A percentile compares a stretch with the other conserved stretches of the same genome.
Evolutionary conservation across 768 basidiomycete species (phyloP).

Genomic region (Panellus pusillus): DNA sequence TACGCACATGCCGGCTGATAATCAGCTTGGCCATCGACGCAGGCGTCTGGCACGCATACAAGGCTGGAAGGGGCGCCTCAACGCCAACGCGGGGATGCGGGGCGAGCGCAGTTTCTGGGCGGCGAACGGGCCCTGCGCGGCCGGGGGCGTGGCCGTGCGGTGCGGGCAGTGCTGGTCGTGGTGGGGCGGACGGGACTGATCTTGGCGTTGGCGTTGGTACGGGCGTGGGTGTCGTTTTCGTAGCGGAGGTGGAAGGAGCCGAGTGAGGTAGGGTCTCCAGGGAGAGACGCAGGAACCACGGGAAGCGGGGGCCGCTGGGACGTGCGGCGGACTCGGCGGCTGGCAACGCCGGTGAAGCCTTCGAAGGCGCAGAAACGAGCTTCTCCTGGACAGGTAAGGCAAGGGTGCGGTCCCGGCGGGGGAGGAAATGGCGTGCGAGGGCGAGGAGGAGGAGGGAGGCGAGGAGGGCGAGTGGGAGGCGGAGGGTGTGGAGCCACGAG

Average conservation of each 20-base stretch:
- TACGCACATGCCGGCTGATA: slow-evolving; percentile 15
- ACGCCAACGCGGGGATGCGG: background rate
- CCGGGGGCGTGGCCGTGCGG: background rate
- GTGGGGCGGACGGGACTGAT: background rate
- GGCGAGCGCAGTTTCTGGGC: background rate
- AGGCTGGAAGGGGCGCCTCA: slow-evolving; percentile 3
- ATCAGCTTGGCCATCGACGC: slow-evolving; percentile 15
- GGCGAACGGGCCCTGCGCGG: background rate
- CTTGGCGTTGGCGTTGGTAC: background rate
- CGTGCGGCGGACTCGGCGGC: background rate
- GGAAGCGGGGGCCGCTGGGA: background rate
- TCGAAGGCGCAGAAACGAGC: too few species aligned
- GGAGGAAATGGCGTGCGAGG: background rate
- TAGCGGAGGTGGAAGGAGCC: too few species aligned
- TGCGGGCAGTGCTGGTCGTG: background rate
- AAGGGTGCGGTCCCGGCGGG: background rate
- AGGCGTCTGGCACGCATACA: slow-evolving; percentile 10
- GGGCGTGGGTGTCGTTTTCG: background rate
- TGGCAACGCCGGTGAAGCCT: background rate
- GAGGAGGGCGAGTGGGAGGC: slow-evolving; percentile 4
- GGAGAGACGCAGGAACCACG: background rate
- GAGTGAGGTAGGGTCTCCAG: background rate
- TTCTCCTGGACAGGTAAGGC: background rate
- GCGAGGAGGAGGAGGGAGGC: slow-evolving; percentile 1
- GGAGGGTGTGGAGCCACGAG: background rate